These are phyloP conservation scores for Aspergillus jensenii DNA, from an alignment of 2,329 filamentous ascomycete genomes.

Conservation along the genomic window DNA sequence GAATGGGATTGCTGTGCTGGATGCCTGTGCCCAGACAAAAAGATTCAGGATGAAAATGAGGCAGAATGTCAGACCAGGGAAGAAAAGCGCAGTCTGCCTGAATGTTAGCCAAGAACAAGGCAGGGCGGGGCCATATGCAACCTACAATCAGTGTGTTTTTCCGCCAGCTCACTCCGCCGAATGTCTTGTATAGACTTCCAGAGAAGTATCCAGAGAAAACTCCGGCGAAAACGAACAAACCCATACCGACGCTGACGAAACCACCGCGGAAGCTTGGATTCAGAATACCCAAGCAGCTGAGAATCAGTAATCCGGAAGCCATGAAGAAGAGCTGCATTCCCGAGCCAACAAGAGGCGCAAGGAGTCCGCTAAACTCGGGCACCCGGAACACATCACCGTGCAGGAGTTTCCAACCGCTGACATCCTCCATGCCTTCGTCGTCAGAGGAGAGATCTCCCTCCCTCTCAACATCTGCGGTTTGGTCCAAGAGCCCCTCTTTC, in stretches of 20 bases:
- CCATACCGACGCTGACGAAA: conserved; percentile 80
- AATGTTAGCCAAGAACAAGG: conserved; percentile 11
- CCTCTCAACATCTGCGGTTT: conserved; percentile 53
- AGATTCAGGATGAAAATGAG: conserved; percentile 79
- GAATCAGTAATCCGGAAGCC: conserved; percentile 67
- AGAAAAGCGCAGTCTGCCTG: conserved; percentile 66
- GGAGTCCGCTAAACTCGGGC: conserved; percentile 67
- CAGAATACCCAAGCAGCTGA: conserved; percentile 73
- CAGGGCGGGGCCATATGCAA: neutral
- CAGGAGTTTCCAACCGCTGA: conserved; percentile 83
- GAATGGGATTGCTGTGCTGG: conserved; percentile 83
- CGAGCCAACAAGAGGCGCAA: conserved; percentile 79
- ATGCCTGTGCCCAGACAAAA: conserved; percentile 88
- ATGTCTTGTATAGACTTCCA: conserved; percentile 77
- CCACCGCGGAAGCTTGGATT: conserved; percentile 89
- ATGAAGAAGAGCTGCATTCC: conserved; percentile 86
- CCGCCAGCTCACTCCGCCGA: conserved; percentile 71
- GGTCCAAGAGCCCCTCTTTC: conserved; percentile 59
- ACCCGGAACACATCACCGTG: conserved; percentile 85
- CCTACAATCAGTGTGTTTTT: conserved; percentile 69
- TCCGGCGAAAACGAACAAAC: conserved; percentile 80
- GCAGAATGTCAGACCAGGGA: conserved; percentile 75
- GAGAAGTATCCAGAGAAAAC: conserved; percentile 87
- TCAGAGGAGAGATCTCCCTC: conserved; percentile 62
- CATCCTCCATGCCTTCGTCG: conserved; percentile 73